These are phyloP conservation scores for Hymenoscyphus linearis DNA, from an alignment of 2,329 filamentous ascomycete genomes.

Conservation along the genomic window DNA sequence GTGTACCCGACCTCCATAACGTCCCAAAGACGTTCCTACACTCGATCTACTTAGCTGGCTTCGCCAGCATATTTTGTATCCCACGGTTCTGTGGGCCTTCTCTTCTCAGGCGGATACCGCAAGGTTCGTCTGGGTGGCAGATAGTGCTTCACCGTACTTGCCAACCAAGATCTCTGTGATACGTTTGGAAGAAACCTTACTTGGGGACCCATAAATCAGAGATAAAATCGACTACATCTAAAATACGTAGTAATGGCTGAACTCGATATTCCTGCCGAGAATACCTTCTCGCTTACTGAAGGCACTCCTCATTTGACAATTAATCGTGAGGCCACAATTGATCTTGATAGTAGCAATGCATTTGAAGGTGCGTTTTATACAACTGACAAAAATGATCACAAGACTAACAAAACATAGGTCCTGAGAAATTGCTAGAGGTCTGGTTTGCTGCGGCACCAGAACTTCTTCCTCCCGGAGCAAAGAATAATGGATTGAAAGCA, in stretches of 20 bases:
- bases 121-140: slow-evolving; percentile 97
- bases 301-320: slow-evolving; percentile 89
- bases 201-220: not conserved
- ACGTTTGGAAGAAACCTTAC: not conserved
- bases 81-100: slow-evolving; percentile 84
- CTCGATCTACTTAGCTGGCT: slow-evolving; percentile 67
- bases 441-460: slow-evolving; percentile 86
- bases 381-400: not conserved
- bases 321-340: slow-evolving; percentile 89
- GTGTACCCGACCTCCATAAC: slow-evolving; percentile 89
- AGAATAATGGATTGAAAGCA: slow-evolving; percentile 75
- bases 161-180: slow-evolving; percentile 16
- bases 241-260: slow-evolving; percentile 69
- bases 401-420: slow-evolving; percentile 49
- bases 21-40: slow-evolving; percentile 61
- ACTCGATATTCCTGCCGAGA: slow-evolving; percentile 72
- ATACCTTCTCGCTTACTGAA: slow-evolving; percentile 75
- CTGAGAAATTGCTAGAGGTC: slow-evolving; percentile 96
- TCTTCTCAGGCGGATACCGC: slow-evolving; percentile 90
- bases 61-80: slow-evolving; percentile 67
- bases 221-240: not conserved
- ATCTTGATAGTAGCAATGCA: slow-evolving; percentile 90
- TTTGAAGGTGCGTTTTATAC: slow-evolving; percentile 69
- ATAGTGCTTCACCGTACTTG: slow-evolving; percentile 82
- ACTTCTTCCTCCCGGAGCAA: slow-evolving; percentile 63